Evolutionary conservation across 371 early-diverging fungal species (phyloP).

Genomic region (Rhizopus delemar): DNA sequence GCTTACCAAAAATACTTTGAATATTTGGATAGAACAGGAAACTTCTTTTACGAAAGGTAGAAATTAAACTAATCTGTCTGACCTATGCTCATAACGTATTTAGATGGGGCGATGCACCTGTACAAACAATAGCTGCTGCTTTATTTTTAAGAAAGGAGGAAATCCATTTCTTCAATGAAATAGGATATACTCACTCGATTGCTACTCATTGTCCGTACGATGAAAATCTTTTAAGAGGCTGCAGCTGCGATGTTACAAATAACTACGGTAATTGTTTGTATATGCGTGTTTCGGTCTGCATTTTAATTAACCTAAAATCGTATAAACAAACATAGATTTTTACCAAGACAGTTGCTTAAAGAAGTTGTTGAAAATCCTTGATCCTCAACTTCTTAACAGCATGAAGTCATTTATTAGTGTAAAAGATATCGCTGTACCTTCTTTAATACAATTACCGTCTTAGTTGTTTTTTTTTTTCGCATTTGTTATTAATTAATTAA

Average conservation of each 20-base stretch:
- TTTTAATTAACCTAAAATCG: not conserved
- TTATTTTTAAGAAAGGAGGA: slow-evolving; percentile 74
- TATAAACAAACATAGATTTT: slow-evolving; percentile 25
- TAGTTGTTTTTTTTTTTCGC: slow-evolving; percentile 2
- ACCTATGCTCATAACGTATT: slow-evolving; percentile 45
- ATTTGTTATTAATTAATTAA: not conserved
- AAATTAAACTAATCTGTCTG: not conserved
- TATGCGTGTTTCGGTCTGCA: not conserved
- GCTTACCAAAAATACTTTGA: slow-evolving; percentile 79
- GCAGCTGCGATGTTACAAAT: slow-evolving; percentile 33
- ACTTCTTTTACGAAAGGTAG: slow-evolving; percentile 93
- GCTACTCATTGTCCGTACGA: slow-evolving; percentile 47
- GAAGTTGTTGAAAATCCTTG: slow-evolving; percentile 25
- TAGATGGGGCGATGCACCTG: slow-evolving; percentile 55
- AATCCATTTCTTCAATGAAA: slow-evolving; percentile 88
- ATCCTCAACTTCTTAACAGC: slow-evolving; percentile 15
- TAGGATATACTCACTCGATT: slow-evolving; percentile 75
- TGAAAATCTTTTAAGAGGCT: slow-evolving; percentile 23
- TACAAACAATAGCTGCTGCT: slow-evolving; percentile 87
- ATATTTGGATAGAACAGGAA: slow-evolving; percentile 79
- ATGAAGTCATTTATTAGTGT: slow-evolving; percentile 10
- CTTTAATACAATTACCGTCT: slow-evolving; percentile 16
- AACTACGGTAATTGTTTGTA: slow-evolving; percentile 26
- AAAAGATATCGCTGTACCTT: slow-evolving; percentile 11
- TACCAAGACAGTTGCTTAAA: slow-evolving; percentile 34